These are phyloP conservation scores for Mortierella claussenii DNA, from an alignment of 192 early-diverging fungal species.

Conservation along the genomic window DNA sequence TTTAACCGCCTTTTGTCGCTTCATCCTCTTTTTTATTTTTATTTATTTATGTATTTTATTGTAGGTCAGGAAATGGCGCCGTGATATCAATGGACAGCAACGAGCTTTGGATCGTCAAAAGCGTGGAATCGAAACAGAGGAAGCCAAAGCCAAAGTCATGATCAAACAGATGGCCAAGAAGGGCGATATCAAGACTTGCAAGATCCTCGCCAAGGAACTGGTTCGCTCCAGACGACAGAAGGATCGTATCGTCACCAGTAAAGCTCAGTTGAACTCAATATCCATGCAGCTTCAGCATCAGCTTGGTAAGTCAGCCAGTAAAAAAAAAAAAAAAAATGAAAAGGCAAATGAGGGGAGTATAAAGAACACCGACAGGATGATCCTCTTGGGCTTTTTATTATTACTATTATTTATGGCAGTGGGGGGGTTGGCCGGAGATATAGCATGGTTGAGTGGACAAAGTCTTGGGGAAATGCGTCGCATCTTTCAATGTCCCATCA, in stretches of 20 bases:
- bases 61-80: slow-evolving; percentile 93
- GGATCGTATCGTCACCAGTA: slow-evolving; percentile 83
- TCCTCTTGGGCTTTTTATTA: too few relatives aligned
- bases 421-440: too few relatives aligned
- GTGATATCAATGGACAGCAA: slow-evolving; percentile 83
- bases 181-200: slow-evolving; percentile 78
- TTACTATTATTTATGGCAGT: too few relatives aligned
- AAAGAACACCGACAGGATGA: neutral
- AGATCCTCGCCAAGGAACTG: slow-evolving; percentile 85
- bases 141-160: slow-evolving; percentile 78
- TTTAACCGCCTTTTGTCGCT: neutral
- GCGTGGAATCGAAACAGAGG: slow-evolving; percentile 82
- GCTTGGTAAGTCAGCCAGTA: too few relatives aligned
- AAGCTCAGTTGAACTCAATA: slow-evolving; percentile 94
- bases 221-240: slow-evolving; percentile 83
- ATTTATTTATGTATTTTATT: neutral
- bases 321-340: too few relatives aligned
- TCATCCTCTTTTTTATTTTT: neutral
- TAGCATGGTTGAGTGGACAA: too few relatives aligned
- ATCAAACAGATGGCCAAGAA: slow-evolving; percentile 92
- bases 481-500: neutral
- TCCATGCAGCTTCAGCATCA: slow-evolving; percentile 90
- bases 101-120: slow-evolving; percentile 88
- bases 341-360: neutral
- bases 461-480: too few relatives aligned